Percentiles rank a stretch among this genome's conserved stretches.
These are phyloP conservation scores for Talinum fruticosum DNA, from an alignment of 148 eudicot species.

Conservation along the genomic window DNA sequence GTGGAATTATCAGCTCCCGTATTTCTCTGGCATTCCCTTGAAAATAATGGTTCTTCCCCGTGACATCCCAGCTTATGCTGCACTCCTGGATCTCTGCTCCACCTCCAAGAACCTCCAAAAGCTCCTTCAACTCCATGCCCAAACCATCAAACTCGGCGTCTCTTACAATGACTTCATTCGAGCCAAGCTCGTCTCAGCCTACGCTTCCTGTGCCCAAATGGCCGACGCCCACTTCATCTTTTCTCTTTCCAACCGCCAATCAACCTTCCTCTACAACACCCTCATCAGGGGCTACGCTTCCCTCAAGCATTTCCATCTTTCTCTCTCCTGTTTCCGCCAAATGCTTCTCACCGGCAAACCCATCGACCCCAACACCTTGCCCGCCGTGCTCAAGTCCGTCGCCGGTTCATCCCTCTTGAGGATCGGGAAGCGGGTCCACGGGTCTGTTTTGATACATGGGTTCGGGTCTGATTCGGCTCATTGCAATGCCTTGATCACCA, in stretches of 20 bases:
- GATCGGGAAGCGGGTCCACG: slow-evolving; percentile 40
- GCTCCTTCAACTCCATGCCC: slow-evolving; percentile 35
- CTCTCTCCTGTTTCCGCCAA: slow-evolving; percentile 36
- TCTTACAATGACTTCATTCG: slow-evolving; percentile 48
- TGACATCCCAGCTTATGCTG: slow-evolving; percentile 26
- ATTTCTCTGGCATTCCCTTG: background rate
- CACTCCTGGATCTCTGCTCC: slow-evolving; percentile 34
- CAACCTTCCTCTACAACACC: slow-evolving; percentile 51
- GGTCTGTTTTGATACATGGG: slow-evolving; percentile 35
- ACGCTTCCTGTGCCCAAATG: slow-evolving; percentile 45
- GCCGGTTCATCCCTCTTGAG: slow-evolving; percentile 29
- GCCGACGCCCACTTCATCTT: slow-evolving; percentile 40
- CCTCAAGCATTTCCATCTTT: slow-evolving; percentile 24
- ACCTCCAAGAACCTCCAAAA: slow-evolving; percentile 35
- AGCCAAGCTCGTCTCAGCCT: slow-evolving; percentile 43
- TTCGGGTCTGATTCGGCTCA: slow-evolving; percentile 35
- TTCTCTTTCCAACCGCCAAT: slow-evolving; percentile 35
- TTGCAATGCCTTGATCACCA: slow-evolving; percentile 47
- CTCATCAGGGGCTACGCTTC: slow-evolving; percentile 47
- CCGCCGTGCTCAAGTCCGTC: slow-evolving; percentile 44
- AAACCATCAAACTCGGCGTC: slow-evolving; percentile 26
- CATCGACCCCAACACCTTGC: slow-evolving; percentile 42
- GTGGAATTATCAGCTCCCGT: no score
- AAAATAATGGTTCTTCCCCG: slow-evolving; percentile 27
- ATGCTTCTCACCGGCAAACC: slow-evolving; percentile 32